A percentile compares a stretch with the other conserved stretches of the same genome.
Conservation (phyloP, 1,284 basidiomycete species). For the Tremellales sp. region DNA sequence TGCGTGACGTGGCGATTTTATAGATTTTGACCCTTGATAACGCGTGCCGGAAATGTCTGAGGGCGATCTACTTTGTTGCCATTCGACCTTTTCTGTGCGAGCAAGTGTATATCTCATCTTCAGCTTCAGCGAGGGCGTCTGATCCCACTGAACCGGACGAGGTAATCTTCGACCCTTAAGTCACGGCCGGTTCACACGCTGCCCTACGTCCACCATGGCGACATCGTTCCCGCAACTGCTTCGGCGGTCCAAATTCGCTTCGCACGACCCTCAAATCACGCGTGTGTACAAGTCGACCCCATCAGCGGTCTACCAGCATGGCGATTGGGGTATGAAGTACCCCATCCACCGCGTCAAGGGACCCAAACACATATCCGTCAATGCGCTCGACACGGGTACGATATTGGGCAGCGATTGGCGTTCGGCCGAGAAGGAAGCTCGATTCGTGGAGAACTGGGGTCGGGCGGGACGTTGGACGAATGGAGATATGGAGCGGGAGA, state of each 20-base stretch:
- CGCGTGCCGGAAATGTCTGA: not conserved
- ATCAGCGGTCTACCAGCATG: slow-evolving; percentile 24
- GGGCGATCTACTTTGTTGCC: too few species aligned
- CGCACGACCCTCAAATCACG: slow-evolving; percentile 45
- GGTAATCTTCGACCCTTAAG: too few species aligned
- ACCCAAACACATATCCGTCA: slow-evolving; percentile 39
- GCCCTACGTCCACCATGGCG: slow-evolving; percentile 10
- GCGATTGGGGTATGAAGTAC: slow-evolving; percentile 47
- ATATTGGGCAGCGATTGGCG: slow-evolving; percentile 38
- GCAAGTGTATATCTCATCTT: too few species aligned
- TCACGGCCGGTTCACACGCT: too few species aligned
- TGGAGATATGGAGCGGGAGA: not conserved
- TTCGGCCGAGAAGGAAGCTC: slow-evolving; percentile 42
- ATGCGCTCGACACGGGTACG: slow-evolving; percentile 33
- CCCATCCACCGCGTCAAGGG: slow-evolving; percentile 29
- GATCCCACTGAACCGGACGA: too few species aligned
- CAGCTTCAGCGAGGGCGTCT: too few species aligned
- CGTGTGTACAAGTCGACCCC: slow-evolving; percentile 45
- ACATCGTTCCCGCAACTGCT: slow-evolving; percentile 39
- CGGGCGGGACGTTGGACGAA: slow-evolving; percentile 16
- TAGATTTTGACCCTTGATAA: not conserved
- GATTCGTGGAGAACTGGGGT: slow-evolving; percentile 44
- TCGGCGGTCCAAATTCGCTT: slow-evolving; percentile 37
- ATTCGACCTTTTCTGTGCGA: not conserved
- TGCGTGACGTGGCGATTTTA: not conserved